A percentile compares a stretch with the other conserved stretches of the same genome.
phyloP scores from a whole-genome alignment of 495 filamentous ascomycete species.

The Gamarada debralockiae region DNA sequence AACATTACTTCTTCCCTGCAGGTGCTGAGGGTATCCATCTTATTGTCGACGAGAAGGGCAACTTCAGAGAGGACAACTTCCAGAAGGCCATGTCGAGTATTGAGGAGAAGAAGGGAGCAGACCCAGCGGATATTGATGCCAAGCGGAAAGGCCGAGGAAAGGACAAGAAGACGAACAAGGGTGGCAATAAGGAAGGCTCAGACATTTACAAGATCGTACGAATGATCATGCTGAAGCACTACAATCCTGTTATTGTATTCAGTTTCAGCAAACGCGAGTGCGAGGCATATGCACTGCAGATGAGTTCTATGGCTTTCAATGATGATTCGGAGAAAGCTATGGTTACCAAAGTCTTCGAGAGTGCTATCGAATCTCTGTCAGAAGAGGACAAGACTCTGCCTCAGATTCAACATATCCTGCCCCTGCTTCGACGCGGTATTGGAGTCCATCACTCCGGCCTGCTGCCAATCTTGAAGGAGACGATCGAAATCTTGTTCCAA shows the following conservation, averaged over 20 bases:
- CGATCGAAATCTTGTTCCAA: constrained; percentile 98
- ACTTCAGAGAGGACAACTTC: constrained; percentile 95
- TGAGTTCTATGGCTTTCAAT: constrained; percentile 90
- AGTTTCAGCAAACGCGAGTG: constrained; percentile 98
- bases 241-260: constrained; percentile 98
- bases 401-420: constrained; percentile 88
- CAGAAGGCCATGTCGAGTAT: constrained; percentile 89
- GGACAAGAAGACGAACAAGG: constrained; percentile 86
- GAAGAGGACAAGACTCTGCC: constrained; percentile 84
- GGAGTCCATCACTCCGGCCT: constrained; percentile 97
- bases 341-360: constrained; percentile 90
- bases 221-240: constrained; percentile 96
- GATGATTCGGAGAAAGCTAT: constrained; percentile 93
- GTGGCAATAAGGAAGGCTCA: constrained; percentile 59
- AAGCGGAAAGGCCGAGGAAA: constrained; percentile 83
- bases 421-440: constrained; percentile 84
- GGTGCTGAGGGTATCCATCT: constrained; percentile 92
- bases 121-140: constrained; percentile 70
- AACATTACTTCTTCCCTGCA: constrained; percentile 96
- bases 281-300: constrained; percentile 78
- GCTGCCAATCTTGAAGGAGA: constrained; percentile 94
- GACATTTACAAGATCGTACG: constrained; percentile 97
- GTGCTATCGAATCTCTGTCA: constrained; percentile 82
- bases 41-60: constrained; percentile 92
- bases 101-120: constrained; percentile 82